Base-by-base conservation (phyloP, 805 yeast genomes). In the Pichia nakasei region DNA sequence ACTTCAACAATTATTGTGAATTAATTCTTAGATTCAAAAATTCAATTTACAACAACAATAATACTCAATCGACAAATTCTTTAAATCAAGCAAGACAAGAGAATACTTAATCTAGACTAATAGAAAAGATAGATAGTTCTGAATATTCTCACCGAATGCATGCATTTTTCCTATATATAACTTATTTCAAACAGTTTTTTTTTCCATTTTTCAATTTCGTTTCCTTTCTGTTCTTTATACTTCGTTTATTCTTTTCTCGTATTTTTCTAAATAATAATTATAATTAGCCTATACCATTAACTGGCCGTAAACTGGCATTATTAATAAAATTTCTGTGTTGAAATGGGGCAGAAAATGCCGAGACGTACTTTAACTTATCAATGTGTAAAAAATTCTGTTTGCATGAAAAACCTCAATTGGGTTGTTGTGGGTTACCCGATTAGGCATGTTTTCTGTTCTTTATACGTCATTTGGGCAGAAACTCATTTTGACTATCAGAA, bases 21-120 rank as follows among this genome's bases (percentile, higher is more conserved):
- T 31, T 45, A 17, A 31, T 45, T 22, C 2, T 29, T 3, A 34
- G 48, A 22, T 13, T 45, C 26, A 41, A 29, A 19, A 32, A 45
- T 35, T 9, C 29, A 19, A 9, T 39, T 9, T 39, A 27, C 19
- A 34, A 17, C 5, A 27, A 29, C n/a, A 32, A 9, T 13, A 13
- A 36, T 19, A 22, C 11, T 18, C 22, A 24, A 24, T 21, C 11
- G 7, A 7, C 17, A 32, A 32, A 17, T 18, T n/a, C 35, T 29
- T 3, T 3, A 29, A 29, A 15, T 18, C n/a, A n/a, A n/a, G n/a
- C n/a, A 9, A 9, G 9, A 15, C 15, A 35, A 35, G 17, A 35
- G 27, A 35, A 35, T 22, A 35, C 12, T 12, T 33, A 18, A 5
- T 5, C 11, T 32, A 32, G 21, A 17, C 9, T 11, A 3, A 24